Percentiles rank a stretch among this genome's conserved stretches.
Evolutionary conservation across 1,139 yeast genomes (phyloP).

Genomic region (Taphrina communis): DNA sequence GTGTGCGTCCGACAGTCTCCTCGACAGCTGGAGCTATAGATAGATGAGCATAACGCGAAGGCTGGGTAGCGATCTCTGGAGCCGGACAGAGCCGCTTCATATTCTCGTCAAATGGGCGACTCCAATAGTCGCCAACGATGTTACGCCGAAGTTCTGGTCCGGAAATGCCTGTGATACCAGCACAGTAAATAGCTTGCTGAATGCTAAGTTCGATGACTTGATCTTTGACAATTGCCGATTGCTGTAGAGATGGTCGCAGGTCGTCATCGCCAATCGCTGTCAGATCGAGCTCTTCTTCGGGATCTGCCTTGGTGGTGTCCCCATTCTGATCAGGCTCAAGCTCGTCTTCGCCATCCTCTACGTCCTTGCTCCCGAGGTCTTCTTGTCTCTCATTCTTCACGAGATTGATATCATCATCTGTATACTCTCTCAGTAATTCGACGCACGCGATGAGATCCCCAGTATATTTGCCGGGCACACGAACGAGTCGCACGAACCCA

Average conservation of each 20-base stretch:
- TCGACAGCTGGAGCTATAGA: slow-evolving; percentile 15
- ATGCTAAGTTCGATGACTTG: slow-evolving; percentile 3
- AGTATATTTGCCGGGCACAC: slow-evolving; percentile 14
- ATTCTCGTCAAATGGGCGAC: slow-evolving; percentile 21
- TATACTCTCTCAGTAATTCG: slow-evolving; percentile 22
- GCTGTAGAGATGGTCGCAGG: neutral
- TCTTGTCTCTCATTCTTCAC: slow-evolving; percentile 5
- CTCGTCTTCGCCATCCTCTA: neutral
- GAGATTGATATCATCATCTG: neutral
- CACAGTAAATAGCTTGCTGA: neutral
- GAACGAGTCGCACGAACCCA: slow-evolving; percentile 22
- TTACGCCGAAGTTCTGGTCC: slow-evolving; percentile 13
- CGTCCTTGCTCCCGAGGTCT: neutral
- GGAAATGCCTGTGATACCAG: slow-evolving; percentile 1
- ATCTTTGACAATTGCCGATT: neutral
- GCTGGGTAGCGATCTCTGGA: neutral
- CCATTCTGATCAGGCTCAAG: neutral
- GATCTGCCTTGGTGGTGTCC: neutral
- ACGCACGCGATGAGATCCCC: slow-evolving; percentile 25
- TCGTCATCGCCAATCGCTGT: neutral
- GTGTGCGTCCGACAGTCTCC: slow-evolving; percentile 8
- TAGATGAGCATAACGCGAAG: slow-evolving; percentile 1
- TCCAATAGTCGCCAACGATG: slow-evolving; percentile 9
- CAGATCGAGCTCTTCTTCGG: slow-evolving; percentile 23
- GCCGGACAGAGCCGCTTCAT: slow-evolving; percentile 22